A percentile compares a stretch with the other conserved stretches of the same genome.
Conservation (phyloP, 805 yeast species). For the Spathaspora hagerdaliae region DNA sequence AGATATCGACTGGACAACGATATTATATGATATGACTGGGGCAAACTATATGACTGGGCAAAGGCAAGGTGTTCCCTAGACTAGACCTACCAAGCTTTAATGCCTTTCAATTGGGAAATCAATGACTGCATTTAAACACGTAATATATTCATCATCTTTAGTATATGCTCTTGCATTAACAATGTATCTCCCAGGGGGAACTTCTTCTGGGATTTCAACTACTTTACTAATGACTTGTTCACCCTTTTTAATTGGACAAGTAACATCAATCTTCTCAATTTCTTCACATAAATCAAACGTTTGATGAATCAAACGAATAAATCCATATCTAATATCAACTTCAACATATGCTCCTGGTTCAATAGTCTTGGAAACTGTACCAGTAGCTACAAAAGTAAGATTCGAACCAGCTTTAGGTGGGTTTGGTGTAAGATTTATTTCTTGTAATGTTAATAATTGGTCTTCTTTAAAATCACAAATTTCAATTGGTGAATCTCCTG, state of each 20-base stretch:
- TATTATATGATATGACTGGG: too few species aligned
- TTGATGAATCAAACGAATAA: constrained; percentile 80
- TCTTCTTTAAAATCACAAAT: constrained; percentile 64
- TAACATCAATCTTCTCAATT: constrained; percentile 74
- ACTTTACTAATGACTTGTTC: constrained; percentile 58
- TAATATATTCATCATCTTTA: constrained; percentile 70
- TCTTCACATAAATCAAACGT: constrained; percentile 93
- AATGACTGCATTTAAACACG: constrained; percentile 77
- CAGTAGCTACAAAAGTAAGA: constrained; percentile 74
- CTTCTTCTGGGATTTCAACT: constrained; percentile 84
- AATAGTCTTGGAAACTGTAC: constrained; percentile 51
- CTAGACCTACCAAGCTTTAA: too few species aligned
- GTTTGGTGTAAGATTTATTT: constrained; percentile 67
- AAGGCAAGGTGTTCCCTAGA: too few species aligned
- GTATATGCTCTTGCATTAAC: constrained; percentile 91
- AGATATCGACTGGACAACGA: too few species aligned
- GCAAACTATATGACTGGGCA: too few species aligned
- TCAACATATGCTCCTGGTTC: constrained; percentile 91
- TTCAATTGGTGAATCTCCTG: constrained; percentile 84
- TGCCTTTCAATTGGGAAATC: constrained; percentile 41
- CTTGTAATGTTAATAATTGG: constrained; percentile 62
- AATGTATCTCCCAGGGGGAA: constrained; percentile 91
- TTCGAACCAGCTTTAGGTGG: constrained; percentile 88
- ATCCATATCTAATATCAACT: constrained; percentile 89
- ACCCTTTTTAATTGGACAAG: constrained; percentile 80